Base-by-base conservation (phyloP, 179 eudicot genomes). In the Nepenthes alata region DNA sequence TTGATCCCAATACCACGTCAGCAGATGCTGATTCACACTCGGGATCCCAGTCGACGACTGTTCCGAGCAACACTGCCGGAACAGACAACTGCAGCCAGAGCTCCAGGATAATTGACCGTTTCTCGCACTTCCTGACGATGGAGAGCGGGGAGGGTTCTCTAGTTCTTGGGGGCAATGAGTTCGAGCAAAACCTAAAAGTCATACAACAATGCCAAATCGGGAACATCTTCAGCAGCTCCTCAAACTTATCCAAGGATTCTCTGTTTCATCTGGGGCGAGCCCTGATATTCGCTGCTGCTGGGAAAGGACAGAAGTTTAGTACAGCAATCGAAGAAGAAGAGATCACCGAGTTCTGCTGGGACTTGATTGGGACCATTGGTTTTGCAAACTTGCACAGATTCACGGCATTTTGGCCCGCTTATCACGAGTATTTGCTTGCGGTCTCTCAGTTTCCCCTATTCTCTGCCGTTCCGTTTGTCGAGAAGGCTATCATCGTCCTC, bases 301-400 rank as follows among this genome's bases (percentile, higher is more conserved):
- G 99, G 13, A 94, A 85, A 74, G 99, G 99, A 36, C 97, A 87
- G 57, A 94, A 94, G 69, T 94, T 94, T 50, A 85, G 89, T 56
- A 87, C 99, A 0, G 82, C 95, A 2, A 66, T 82, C 1, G 99
- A 94, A 73, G 99, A 94, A 76, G 97, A 90, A 66, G 99, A 94
- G 59, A 87, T 91, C 0, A 94, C 90, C 3, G 79, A 75, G 2
- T 87, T 94, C 67, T 94, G 99, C 64, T 94, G 99, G 99, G 97
- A 94, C 57, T 71, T 94, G 54, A 45, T 94, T 12, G 70, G 66
- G 3, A 63, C 74, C 1, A 70, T 87, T 36, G 74, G 77, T 35
- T 53, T 69, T 0, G 76, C 85, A 12, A 94, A 90, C 53, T 53
- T 74, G 16, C 74, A 87, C 54, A 80, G 95, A 14, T 74, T 87